Percentiles rank a stretch among this genome's conserved stretches.
Conservation (phyloP, 768 basidiomycete species). For the Boletellus ananas region DNA sequence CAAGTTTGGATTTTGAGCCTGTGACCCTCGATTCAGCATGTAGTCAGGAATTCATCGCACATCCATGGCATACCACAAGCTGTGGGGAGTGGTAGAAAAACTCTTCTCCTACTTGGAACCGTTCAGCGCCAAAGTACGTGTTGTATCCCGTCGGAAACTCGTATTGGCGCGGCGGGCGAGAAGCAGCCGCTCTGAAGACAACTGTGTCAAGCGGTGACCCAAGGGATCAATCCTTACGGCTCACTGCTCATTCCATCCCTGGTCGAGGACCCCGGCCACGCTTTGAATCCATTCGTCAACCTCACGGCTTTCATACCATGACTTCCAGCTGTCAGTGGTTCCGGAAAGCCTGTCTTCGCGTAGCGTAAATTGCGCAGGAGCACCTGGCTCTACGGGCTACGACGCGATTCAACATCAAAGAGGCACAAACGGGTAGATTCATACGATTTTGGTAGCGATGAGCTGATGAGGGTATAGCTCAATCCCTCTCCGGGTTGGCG, state of each 20-base stretch:
- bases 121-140: slow-evolving; percentile 74
- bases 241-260: slow-evolving; percentile 87
- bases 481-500: slow-evolving; percentile 50
- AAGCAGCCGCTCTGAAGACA: slow-evolving; percentile 49
- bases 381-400: slow-evolving; percentile 72
- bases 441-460: slow-evolving; percentile 74
- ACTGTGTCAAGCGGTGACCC: background rate
- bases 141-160: slow-evolving; percentile 97
- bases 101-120: slow-evolving; percentile 83
- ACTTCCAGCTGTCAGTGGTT: slow-evolving; percentile 78
- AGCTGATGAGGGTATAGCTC: slow-evolving; percentile 84
- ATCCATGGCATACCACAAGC: slow-evolving; percentile 41
- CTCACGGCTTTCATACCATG: slow-evolving; percentile 76
- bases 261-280: slow-evolving; percentile 79
- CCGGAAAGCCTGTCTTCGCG: slow-evolving; percentile 69
- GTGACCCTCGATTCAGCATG: slow-evolving; percentile 6
- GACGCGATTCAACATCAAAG: slow-evolving; percentile 5
- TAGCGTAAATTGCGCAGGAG: slow-evolving; percentile 60
- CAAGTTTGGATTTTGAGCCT: slow-evolving; percentile 58
- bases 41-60: background rate
- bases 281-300: slow-evolving; percentile 94
- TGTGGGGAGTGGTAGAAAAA: slow-evolving; percentile 74
- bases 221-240: slow-evolving; percentile 19
- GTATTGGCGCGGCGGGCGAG: slow-evolving; percentile 64
- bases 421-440: slow-evolving; percentile 3